phyloP scores from a whole-genome alignment of 371 early-diverging fungal genomes.

The Mucor mucedo region DNA sequence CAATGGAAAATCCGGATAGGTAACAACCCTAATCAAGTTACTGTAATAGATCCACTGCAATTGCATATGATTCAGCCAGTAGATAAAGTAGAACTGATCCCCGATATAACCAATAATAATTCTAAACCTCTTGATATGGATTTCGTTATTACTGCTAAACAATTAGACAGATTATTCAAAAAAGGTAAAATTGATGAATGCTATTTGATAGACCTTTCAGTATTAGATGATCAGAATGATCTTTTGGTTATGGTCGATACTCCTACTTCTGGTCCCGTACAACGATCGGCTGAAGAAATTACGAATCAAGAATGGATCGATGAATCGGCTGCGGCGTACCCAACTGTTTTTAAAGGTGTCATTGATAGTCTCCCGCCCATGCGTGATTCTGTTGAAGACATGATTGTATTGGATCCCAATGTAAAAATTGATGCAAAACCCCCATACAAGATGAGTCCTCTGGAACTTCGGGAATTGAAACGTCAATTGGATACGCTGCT shows the following conservation, averaged over 20 bases:
- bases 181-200: too few species aligned
- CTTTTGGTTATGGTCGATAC: not conserved
- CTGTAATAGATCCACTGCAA: too few species aligned
- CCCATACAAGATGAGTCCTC: slow-evolving; percentile 34
- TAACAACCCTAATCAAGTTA: too few species aligned
- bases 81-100: too few species aligned
- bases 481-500: slow-evolving; percentile 39
- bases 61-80: too few species aligned
- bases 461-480: slow-evolving; percentile 37
- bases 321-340: slow-evolving; percentile 2
- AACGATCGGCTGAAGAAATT: not conserved
- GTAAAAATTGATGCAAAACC: slow-evolving; percentile 19
- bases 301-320: not conserved
- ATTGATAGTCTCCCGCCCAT: slow-evolving; percentile 13
- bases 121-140: too few species aligned
- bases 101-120: too few species aligned
- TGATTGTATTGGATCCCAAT: slow-evolving; percentile 18
- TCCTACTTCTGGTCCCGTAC: too few species aligned
- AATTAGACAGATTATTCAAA: too few species aligned
- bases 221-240: not conserved
- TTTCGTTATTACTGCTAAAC: too few species aligned
- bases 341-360: slow-evolving; percentile 1
- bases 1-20: too few species aligned
- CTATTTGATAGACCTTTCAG: not conserved
- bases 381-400: slow-evolving; percentile 22